Conservation (phyloP, 2,329 filamentous ascomycete species). For the Alternaria brassicicola region DNA sequence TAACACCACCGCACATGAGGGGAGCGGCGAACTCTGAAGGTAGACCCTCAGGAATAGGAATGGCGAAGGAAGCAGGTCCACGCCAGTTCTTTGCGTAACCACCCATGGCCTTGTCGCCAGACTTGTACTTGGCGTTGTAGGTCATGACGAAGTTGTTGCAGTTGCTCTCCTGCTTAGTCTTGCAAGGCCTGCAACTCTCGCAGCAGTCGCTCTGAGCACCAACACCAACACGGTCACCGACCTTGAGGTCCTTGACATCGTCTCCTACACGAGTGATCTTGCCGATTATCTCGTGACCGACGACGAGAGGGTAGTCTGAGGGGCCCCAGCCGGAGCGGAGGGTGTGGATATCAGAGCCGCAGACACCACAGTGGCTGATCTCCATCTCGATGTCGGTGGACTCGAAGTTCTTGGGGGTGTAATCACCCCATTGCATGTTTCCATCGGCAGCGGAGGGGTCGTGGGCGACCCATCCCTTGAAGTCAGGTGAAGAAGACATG, state of each 20-base stretch:
- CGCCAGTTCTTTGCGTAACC: slow-evolving; percentile 70
- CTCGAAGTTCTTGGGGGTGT: slow-evolving; percentile 56
- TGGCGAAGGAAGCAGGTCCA: slow-evolving; percentile 74
- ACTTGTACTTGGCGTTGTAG: slow-evolving; percentile 56
- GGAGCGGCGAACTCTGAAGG: slow-evolving; percentile 67
- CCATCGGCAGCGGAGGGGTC: slow-evolving; percentile 57
- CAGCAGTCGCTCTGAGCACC: slow-evolving; percentile 58
- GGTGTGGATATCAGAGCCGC: slow-evolving; percentile 45
- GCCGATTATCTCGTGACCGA: slow-evolving; percentile 53
- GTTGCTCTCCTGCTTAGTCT: slow-evolving; percentile 52
- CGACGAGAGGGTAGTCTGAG: slow-evolving; percentile 56
- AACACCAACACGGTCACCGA: slow-evolving; percentile 66
- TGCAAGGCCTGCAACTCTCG: slow-evolving; percentile 56
- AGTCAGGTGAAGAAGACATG: slow-evolving; percentile 46
- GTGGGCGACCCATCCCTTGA: slow-evolving; percentile 63
- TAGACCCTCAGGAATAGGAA: slow-evolving; percentile 78
- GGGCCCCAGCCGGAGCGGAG: slow-evolving; percentile 53
- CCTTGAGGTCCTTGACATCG: slow-evolving; percentile 58
- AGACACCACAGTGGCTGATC: slow-evolving; percentile 51
- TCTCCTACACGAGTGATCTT: slow-evolving; percentile 47
- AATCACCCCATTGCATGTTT: slow-evolving; percentile 61
- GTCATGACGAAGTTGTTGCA: slow-evolving; percentile 55
- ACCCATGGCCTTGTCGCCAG: slow-evolving; percentile 67
- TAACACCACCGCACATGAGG: slow-evolving; percentile 84
- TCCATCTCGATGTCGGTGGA: slow-evolving; percentile 67